Conservation (phyloP, 2,329 filamentous ascomycete genomes). For the Colletotrichum sp. region DNA sequence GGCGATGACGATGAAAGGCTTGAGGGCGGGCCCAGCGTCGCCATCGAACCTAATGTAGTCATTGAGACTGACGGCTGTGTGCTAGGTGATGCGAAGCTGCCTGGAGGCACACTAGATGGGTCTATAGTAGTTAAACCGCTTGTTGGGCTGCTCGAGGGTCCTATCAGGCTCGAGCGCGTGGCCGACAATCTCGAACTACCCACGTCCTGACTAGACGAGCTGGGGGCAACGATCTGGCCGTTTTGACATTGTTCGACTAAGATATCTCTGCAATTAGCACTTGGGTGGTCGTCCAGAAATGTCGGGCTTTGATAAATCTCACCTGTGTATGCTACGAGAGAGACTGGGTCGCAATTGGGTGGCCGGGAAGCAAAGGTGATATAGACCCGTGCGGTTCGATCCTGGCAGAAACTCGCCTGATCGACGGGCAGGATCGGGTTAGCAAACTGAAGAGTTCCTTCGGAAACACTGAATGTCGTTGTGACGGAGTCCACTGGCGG, state of each 20-base stretch:
- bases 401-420: neutral
- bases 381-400: neutral
- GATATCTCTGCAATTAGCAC: neutral
- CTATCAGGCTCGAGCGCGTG: neutral
- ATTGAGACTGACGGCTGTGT: neutral
- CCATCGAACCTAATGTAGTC: neutral
- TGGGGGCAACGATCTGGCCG: neutral
- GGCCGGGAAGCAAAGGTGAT: neutral
- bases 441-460: neutral
- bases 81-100: neutral
- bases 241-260: neutral
- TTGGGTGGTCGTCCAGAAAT: rapidly evolving
- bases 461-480: neutral
- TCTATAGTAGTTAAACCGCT: rapidly evolving
- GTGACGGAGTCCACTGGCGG: neutral
- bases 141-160: neutral
- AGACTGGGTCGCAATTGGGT: neutral
- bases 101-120: neutral
- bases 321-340: neutral
- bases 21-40: neutral
- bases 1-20: neutral
- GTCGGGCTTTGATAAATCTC: rapidly evolving
- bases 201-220: neutral
- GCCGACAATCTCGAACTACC: neutral
- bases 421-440: neutral